phyloP scores from a whole-genome alignment of 2,329 filamentous ascomycete genomes.

The Chalaropsis thielavioides region DNA sequence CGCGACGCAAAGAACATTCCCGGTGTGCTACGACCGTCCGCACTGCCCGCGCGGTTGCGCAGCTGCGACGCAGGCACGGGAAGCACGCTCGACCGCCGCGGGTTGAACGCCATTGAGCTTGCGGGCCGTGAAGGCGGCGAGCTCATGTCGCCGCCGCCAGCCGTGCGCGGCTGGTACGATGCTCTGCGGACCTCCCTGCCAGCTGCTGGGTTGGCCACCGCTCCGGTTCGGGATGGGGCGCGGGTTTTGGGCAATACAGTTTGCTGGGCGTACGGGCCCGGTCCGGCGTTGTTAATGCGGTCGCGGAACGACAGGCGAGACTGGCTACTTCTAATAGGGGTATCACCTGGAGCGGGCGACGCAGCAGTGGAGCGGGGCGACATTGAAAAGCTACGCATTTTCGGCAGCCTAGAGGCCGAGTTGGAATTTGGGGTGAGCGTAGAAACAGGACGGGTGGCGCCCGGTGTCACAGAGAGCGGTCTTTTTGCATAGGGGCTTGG shows the following conservation, averaged over 20 bases:
- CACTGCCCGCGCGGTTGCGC: conserved; percentile 20
- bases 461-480: conserved; percentile 29
- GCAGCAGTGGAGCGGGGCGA: conserved; percentile 31
- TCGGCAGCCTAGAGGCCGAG: conserved; percentile 34
- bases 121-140: conserved; percentile 31
- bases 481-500: conserved; percentile 42
- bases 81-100: conserved; percentile 39
- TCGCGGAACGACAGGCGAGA: conserved; percentile 41
- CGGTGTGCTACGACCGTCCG: conserved; percentile 35
- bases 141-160: background rate
- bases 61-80: conserved; percentile 31
- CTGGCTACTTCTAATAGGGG: conserved; percentile 31
- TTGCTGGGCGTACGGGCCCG: conserved; percentile 35
- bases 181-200: conserved; percentile 31
- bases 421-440: conserved; percentile 27
- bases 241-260: conserved; percentile 31
- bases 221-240: conserved; percentile 30
- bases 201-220: background rate
- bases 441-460: conserved; percentile 27
- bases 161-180: conserved; percentile 36
- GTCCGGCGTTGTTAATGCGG: conserved; percentile 32
- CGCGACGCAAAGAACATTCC: conserved; percentile 33
- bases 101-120: conserved; percentile 38
- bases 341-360: conserved; percentile 32
- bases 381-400: conserved; percentile 33